Evolutionary conservation across 345 rosid species (phyloP).

Genomic region (Aethionema arabicum): DNA sequence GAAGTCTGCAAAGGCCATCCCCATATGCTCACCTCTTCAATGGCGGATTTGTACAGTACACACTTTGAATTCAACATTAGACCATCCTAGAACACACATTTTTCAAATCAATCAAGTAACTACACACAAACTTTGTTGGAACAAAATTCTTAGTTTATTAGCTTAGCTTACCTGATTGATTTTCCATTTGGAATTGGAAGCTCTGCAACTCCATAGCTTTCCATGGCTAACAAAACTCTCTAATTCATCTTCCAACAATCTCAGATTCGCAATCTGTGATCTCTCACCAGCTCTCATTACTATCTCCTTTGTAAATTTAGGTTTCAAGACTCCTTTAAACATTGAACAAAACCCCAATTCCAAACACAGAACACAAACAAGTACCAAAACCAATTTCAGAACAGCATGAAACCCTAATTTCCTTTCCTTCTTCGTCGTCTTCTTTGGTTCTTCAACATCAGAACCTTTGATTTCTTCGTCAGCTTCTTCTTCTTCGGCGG

Average conservation of each 20-base stretch:
- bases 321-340: conserved; percentile 41
- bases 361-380: conserved; percentile 42
- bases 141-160: neutral
- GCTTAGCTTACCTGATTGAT: conserved; percentile 64
- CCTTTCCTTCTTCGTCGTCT: conserved; percentile 11
- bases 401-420: conserved; percentile 9
- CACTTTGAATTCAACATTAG: conserved; percentile 60
- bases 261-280: conserved; percentile 45
- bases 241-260: conserved; percentile 53
- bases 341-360: conserved; percentile 50
- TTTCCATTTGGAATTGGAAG: conserved; percentile 53
- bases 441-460: conserved; percentile 27
- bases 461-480: conserved; percentile 2
- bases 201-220: conserved; percentile 54
- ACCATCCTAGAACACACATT: conserved; percentile 48
- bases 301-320: conserved; percentile 44
- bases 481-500: conserved; percentile 35
- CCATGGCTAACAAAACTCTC: conserved; percentile 35
- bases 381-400: conserved; percentile 37
- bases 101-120: conserved; percentile 10
- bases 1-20: conserved; percentile 96
- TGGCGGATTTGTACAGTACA: conserved; percentile 58
- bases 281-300: conserved; percentile 52
- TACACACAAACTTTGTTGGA: conserved; percentile 9
- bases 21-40: conserved; percentile 86